Evolutionary conservation across 192 early-diverging fungal genomes (phyloP).

Genomic region (Coemansia sp.): DNA sequence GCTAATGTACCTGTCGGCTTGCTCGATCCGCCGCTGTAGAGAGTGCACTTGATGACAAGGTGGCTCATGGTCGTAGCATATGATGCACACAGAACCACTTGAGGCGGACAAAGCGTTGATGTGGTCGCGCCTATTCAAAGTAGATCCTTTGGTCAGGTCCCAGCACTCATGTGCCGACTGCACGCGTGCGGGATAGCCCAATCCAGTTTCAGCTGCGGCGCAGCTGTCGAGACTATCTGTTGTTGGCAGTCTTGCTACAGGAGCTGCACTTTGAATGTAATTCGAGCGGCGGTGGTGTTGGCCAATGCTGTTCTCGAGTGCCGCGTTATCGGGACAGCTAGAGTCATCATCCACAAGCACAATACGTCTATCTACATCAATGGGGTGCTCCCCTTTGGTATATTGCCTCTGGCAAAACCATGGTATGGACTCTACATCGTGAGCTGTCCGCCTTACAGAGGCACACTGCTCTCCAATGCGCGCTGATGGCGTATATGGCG

Average conservation of each 20-base stretch:
- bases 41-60: slow-evolving; percentile 12
- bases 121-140: too few relatives aligned
- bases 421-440: not conserved
- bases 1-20: slow-evolving; percentile 19
- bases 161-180: too few relatives aligned
- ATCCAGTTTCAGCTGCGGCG: too few relatives aligned
- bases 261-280: not conserved
- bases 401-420: slow-evolving; percentile 23
- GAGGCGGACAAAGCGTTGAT: too few relatives aligned
- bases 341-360: slow-evolving; percentile 40
- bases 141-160: too few relatives aligned
- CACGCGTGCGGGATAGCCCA: too few relatives aligned
- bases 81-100: too few relatives aligned
- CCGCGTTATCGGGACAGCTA: slow-evolving; percentile 23
- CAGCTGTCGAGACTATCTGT: too few relatives aligned
- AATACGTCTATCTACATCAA: slow-evolving; percentile 5
- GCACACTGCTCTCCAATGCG: not conserved
- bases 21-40: slow-evolving; percentile 28
- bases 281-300: not conserved
- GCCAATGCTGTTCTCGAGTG: not conserved
- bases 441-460: not conserved
- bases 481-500: slow-evolving; percentile 12
- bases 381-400: not conserved
- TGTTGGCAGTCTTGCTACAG: too few relatives aligned
- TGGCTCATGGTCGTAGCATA: not conserved